Evolutionary conservation across 495 filamentous ascomycete genomes (phyloP).

Genomic region (Filosporella fistucella): DNA sequence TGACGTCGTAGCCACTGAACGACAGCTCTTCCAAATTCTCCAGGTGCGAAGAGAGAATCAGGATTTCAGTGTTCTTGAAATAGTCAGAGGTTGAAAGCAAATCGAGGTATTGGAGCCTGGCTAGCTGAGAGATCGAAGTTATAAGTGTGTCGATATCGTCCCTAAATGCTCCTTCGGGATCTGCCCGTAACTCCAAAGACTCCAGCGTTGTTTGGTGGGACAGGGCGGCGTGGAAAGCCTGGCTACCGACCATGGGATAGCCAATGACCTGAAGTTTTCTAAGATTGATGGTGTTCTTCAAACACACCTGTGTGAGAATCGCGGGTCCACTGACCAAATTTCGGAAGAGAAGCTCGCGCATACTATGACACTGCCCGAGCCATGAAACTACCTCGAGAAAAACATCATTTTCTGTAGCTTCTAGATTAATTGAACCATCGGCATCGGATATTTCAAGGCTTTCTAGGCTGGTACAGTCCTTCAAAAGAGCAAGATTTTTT

Average conservation of each 20-base stretch:
- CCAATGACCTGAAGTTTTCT: slow-evolving; percentile 39
- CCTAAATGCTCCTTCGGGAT: slow-evolving; percentile 37
- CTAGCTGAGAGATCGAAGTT: slow-evolving; percentile 39
- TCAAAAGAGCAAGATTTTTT: slow-evolving; percentile 40
- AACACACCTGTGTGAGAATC: slow-evolving; percentile 44
- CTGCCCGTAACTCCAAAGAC: slow-evolving; percentile 43
- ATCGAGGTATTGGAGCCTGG: slow-evolving; percentile 44
- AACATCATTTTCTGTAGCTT: slow-evolving; percentile 39
- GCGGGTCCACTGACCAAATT: slow-evolving; percentile 43
- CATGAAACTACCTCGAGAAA: slow-evolving; percentile 49
- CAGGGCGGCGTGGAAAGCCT: slow-evolving; percentile 49
- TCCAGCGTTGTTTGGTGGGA: slow-evolving; percentile 40
- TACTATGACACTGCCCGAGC: slow-evolving; percentile 49
- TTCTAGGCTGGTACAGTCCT: slow-evolving; percentile 46
- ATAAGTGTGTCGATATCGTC: slow-evolving; percentile 47
- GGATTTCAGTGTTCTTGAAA: slow-evolving; percentile 46
- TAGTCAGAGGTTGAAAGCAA: slow-evolving; percentile 49
- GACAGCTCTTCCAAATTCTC: slow-evolving; percentile 22
- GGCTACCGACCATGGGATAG: slow-evolving; percentile 39
- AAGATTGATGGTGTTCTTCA: slow-evolving; percentile 42
- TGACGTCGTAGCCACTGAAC: slow-evolving; percentile 43
- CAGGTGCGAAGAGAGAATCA: slow-evolving; percentile 38
- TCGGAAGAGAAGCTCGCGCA: slow-evolving; percentile 45
- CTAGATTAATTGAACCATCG: slow-evolving; percentile 30
- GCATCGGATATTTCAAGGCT: slow-evolving; percentile 47